Conservation (phyloP, 345 rosid genomes). For the Eutrema japonicum region DNA sequence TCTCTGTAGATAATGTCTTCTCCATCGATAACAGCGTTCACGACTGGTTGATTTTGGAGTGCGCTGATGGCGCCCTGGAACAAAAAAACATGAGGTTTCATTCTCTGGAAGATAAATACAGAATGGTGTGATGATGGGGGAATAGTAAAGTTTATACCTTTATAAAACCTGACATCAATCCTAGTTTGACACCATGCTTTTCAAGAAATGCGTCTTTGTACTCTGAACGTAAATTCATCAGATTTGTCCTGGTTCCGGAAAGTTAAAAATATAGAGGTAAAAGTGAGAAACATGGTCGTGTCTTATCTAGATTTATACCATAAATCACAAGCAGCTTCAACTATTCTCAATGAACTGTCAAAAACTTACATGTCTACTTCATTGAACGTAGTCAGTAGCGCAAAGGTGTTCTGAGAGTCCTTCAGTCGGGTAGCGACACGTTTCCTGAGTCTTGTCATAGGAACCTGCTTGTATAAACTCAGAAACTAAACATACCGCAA, state of each 20-base stretch:
- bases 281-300: slow-evolving; percentile 11
- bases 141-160: slow-evolving; percentile 51
- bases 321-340: background rate
- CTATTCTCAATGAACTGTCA: background rate
- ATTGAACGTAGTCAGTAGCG: slow-evolving; percentile 88
- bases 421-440: slow-evolving; percentile 88
- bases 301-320: background rate
- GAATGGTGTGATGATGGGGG: background rate
- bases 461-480: slow-evolving; percentile 54
- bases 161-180: slow-evolving; percentile 92
- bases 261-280: background rate
- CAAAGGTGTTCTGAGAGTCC: slow-evolving; percentile 94
- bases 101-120: background rate
- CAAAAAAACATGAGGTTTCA: slow-evolving; percentile 10
- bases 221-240: slow-evolving; percentile 90
- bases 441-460: slow-evolving; percentile 95
- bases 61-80: slow-evolving; percentile 84
- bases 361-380: slow-evolving; percentile 83
- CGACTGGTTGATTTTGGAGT: slow-evolving; percentile 86
- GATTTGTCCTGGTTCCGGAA: slow-evolving; percentile 60
- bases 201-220: slow-evolving; percentile 92
- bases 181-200: slow-evolving; percentile 93
- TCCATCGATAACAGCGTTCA: slow-evolving; percentile 97
- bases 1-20: slow-evolving; percentile 95
- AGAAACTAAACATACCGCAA: background rate